phyloP scores from a whole-genome alignment of 2,329 filamentous ascomycete genomes.

The Alternaria triticimaculans region DNA sequence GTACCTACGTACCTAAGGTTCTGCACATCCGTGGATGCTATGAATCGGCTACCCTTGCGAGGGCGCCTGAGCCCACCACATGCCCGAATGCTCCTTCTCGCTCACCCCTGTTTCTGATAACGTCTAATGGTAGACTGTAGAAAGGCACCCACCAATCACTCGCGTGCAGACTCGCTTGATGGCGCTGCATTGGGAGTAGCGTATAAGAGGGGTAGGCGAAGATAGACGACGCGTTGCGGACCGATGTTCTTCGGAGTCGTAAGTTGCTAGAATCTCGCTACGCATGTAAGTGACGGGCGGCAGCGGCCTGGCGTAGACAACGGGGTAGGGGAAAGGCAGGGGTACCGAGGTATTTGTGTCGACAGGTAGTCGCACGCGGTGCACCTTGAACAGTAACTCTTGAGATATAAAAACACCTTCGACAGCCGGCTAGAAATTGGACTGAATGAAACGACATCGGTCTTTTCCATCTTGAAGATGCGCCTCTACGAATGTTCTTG shows the following conservation, averaged over 20 bases:
- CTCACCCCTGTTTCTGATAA: slow-evolving; percentile 20
- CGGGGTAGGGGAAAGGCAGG: neutral
- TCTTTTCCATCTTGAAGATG: neutral
- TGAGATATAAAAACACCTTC: neutral
- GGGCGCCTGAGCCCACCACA: neutral
- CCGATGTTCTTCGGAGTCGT: neutral
- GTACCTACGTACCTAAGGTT: neutral
- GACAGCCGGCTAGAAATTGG: neutral
- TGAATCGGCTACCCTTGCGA: slow-evolving; percentile 15
- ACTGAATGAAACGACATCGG: neutral
- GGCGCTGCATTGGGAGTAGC: neutral
- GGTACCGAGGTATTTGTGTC: neutral
- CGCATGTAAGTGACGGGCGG: neutral
- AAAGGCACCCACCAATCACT: neutral
- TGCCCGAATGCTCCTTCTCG: slow-evolving; percentile 12
- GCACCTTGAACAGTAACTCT: neutral
- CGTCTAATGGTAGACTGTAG: neutral
- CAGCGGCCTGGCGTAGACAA: neutral
- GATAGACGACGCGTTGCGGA: neutral
- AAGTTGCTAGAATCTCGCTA: neutral
- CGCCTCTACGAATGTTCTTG: neutral
- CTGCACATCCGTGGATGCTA: neutral
- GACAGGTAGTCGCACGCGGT: neutral
- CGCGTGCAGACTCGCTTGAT: neutral
- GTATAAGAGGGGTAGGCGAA: neutral